phyloP scores from a whole-genome alignment of 2,329 filamentous ascomycete genomes.

The Cladosporium phlei region DNA sequence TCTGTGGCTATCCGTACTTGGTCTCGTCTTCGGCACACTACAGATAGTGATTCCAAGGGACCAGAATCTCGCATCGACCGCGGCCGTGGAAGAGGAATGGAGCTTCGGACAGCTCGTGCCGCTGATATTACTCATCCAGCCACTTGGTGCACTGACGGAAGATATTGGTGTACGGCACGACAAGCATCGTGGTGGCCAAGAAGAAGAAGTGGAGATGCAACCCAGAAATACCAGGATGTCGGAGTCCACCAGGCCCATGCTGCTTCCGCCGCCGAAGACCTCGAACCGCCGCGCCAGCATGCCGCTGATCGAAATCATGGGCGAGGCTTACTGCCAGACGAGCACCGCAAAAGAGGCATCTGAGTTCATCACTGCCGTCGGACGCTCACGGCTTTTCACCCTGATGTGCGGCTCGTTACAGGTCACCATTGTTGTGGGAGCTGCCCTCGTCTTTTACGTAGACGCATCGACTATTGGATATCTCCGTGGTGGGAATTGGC shows the following conservation, averaged over 20 bases:
- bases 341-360: not conserved
- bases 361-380: not conserved
- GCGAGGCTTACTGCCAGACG: not conserved
- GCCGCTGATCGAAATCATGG: not conserved
- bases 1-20: constrained; percentile 20
- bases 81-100: constrained; percentile 13
- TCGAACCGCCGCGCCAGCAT: not conserved
- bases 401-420: not conserved
- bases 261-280: not conserved
- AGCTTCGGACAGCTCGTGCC: constrained; percentile 25
- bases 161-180: constrained; percentile 13
- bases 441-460: not conserved
- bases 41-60: constrained; percentile 23
- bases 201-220: not conserved
- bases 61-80: constrained; percentile 4
- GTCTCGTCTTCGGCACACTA: constrained; percentile 23
- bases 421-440: not conserved
- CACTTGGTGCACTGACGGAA: constrained; percentile 21
- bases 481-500: not conserved
- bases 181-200: not conserved
- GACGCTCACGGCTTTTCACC: not conserved
- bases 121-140: constrained; percentile 24
- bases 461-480: not conserved
- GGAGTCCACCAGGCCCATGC: not conserved
- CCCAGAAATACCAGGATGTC: not conserved